Base-by-base conservation (phyloP, 2,329 filamentous ascomycete species). In the Colletotrichum orchidophilum region DNA sequence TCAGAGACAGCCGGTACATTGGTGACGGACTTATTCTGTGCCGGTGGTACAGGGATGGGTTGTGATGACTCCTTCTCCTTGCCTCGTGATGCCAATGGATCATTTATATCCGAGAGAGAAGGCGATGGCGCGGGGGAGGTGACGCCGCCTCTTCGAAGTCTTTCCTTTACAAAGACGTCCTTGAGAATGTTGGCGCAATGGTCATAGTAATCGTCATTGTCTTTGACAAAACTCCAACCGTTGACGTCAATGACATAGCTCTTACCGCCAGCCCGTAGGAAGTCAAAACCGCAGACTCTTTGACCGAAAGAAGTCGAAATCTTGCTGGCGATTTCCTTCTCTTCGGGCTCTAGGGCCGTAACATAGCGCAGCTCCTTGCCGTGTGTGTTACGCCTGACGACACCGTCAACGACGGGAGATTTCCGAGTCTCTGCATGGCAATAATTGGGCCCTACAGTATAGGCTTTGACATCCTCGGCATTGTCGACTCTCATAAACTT, bases 161-260 rank as follows among this genome's bases (percentile, higher is more conserved):
- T 94, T 80, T 98, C 96, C 74, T 90, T 90, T 74, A 97, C 86
- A 75, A 99, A 98, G 79, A 97, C 94, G 7, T 96, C 92, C 78
- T 92, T 94, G 62, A 99, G 84, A 59, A 98, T 97, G 71, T 87
- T 91, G 26, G 96, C 91, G 75, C 93, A 96, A 77, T 94, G 94
- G 77, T 98, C 94, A 80, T 99, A 99, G 81, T 99, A 99, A 72
- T 97, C 95, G 73, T 98, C 96, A 77, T 99, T 99, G 80, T 99
- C 97, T 81, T 99, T 99, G 80, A 99, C 96, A 77, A 99, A 99
- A 79, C 96, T 98, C 97, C 97, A 99, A 13, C 96, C 96, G 80
- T 99, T 99, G 76, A 99, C 96, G 77, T 99, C 96, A 75, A 99
- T 99, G 59, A 99, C 96, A 82, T 94, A 99, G 80, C 96, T 98